Conservation (phyloP, 768 basidiomycete species). For the Sistotremastrum suecicum region DNA sequence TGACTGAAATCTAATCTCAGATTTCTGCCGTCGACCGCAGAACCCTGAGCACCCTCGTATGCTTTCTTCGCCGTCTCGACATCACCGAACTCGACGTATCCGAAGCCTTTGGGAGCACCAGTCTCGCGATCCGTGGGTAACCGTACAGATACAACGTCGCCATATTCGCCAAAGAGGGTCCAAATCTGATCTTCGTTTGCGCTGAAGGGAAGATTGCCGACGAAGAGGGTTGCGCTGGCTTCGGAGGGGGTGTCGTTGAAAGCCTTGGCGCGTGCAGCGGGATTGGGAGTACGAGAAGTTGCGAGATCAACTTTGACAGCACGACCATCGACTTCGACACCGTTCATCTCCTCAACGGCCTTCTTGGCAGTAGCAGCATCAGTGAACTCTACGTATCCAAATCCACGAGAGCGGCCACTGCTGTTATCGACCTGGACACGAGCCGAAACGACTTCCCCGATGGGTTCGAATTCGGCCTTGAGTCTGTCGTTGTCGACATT, state of each 20-base stretch:
- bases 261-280: constrained; percentile 45
- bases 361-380: constrained; percentile 60
- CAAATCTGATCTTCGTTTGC: constrained; percentile 76
- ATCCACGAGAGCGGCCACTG: constrained; percentile 71
- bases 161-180: constrained; percentile 82
- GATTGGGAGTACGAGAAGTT: constrained; percentile 35
- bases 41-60: constrained; percentile 48
- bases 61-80: constrained; percentile 72
- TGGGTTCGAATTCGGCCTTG: constrained; percentile 74
- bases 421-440: constrained; percentile 78
- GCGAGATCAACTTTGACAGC: constrained; percentile 76
- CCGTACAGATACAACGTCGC: constrained; percentile 72
- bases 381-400: constrained; percentile 71
- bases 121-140: constrained; percentile 88
- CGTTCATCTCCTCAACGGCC: constrained; percentile 59
- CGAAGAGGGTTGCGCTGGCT: constrained; percentile 70
- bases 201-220: constrained; percentile 78
- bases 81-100: constrained; percentile 87
- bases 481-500: constrained; percentile 95
- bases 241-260: constrained; percentile 60
- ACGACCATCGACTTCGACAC: constrained; percentile 87
- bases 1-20: constrained; percentile 81
- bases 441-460: constrained; percentile 81
- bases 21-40: constrained; percentile 67
- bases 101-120: constrained; percentile 88